Evolutionary conservation across 2,329 filamentous ascomycete genomes (phyloP), one percentile per base, ranked within the genome.

Genomic region (Penicillium sp.): DNA sequence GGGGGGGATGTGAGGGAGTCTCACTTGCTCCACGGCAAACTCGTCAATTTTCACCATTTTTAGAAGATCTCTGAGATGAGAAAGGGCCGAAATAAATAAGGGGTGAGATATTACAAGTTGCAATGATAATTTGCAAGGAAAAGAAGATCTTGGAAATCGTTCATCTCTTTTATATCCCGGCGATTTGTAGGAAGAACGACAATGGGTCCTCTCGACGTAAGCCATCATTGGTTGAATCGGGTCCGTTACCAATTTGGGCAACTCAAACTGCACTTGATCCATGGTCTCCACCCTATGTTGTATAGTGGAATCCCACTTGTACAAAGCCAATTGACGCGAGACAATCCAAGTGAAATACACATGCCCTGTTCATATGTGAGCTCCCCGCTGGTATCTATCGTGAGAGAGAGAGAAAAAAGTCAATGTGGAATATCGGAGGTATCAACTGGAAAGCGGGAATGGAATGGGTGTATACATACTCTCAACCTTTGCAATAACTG

Each of bases 21-120:
- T 44, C 47, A 60, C 56, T 37, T 43, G 47, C 34, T 60, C 57
- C 12, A 59, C 57, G 11, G 51, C 56, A 29, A 60, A 60, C 25
- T 41, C 48, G 6, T 45, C 40, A 26, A 60, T 56, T 44, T 51
- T 45, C 11, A 58, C 56, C 57, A 60, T 60, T 46, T 5, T 38
- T 5, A 7, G 18, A 3, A 37, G 25, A 11, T 18, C 18, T n/a
- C 11, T 11, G 7, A 11, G 37, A 45, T 33, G 1, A 9, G 26
- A 9, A 25, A 34, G 25, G 8, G 9, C 1, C 32, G 1, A 13
- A 26, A 12, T 12, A 27, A n/a, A 34, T 12, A 25, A 11, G 8
- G 12, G 25, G 18, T 9, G 12, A 3, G 5, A 27, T n/a, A 9
- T 4, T 2, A 26, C 13, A 42, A 33, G 24, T 8, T 34, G 26